Evolutionary conservation across 2,329 filamentous ascomycete genomes (phyloP), one percentile per base, ranked within the genome.

Genomic region (Colletotrichum cereale): DNA sequence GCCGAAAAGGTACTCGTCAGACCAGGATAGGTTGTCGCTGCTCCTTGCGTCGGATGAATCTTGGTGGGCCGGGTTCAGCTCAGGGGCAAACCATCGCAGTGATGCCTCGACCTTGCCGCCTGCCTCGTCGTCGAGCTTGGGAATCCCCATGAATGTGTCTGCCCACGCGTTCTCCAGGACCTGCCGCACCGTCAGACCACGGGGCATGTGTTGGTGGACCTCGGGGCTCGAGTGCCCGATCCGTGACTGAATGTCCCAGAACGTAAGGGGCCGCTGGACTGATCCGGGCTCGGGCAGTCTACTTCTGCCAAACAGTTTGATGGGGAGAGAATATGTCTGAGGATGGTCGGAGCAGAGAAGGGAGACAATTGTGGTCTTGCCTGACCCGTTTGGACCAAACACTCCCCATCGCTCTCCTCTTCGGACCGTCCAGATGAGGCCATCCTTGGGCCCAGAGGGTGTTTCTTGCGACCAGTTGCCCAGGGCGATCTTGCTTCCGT

Each of bases 331-430:
- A 80, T 98, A 99, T 0, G 95, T 91, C 80, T 98, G 96, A 0
- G 96, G 96, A 77, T 99, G 96, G 78, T 99, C 96, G 1, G 96
- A 98, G 71, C 94, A 97, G 71, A 99, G 93, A 7, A 99, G 87
- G 6, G 95, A 96, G 36, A 98, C 88, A 48, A 99, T 87, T 0
- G 96, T 99, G 0, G 96, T 99, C 84, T 99, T 99, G 24, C 96
- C 96, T 0, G 94, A 97, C 16, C 93, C 96, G 76, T 99, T 98
- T 40, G 95, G 92, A 0, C 96, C 96, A 78, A 99, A 96, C 24
- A 98, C 89, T 3, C 93, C 96, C 93, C 95, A 97, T 73, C 95
- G 90, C 79, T 98, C 91, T 31, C 96, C 95, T 62, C 92, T 89
- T 48, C 90, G 89, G 31, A 98, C 91, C 0, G 88, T 93, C 94